Base-by-base conservation (phyloP, 2,329 filamentous ascomycete genomes). In the Aphanocladium album region DNA sequence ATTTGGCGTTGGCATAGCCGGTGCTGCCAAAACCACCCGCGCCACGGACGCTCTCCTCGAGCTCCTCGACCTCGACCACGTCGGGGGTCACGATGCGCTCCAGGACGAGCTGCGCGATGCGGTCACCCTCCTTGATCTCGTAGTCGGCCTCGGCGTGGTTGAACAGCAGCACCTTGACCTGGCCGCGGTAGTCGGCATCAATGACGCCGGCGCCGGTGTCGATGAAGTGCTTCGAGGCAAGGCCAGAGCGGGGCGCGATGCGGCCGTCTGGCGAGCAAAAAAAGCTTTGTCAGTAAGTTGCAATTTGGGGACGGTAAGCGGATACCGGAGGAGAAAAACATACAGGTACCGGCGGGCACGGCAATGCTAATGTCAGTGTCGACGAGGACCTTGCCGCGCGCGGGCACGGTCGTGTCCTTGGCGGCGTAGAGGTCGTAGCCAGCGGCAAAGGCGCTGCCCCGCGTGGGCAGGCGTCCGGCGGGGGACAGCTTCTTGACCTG, bases 121-220 rank as follows among this genome's bases (percentile, higher is more conserved):
- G 89, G 76, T 99, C 95, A 54, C 93, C 93, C 71, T 89, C 87
- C 70, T 89, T 88, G 66, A 99, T 80, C 65, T 77, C 80, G 71
- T 96, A 98, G 73, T 96, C 92, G 45, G 78, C 77, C 55, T 96
- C 92, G 56, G 83, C 83, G 74, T 96, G 88, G 79, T 99, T 99
- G 76, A 98, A 98, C 57, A 99, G 84, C 66, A 99, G 82, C 27
- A 99, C 89, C 80, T 96, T 96, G 69, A 99, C 89, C 67, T 90
- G 90, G 21, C 95, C 95, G 39, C 95, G 85, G 80, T 99, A 99
- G 76, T 99, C 95, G 37, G 93, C 93, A 75, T 99, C 95, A 69
- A 99, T 98, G 65, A 99, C 95, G 59, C 95, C 95, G 0, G 95
- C 95, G 64, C 96, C 92, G 0, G 90, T 95, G 74, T 97, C 92